Conservation (phyloP, 2,329 filamentous ascomycete genomes). For the Neophaeococcomyces aloes region DNA sequence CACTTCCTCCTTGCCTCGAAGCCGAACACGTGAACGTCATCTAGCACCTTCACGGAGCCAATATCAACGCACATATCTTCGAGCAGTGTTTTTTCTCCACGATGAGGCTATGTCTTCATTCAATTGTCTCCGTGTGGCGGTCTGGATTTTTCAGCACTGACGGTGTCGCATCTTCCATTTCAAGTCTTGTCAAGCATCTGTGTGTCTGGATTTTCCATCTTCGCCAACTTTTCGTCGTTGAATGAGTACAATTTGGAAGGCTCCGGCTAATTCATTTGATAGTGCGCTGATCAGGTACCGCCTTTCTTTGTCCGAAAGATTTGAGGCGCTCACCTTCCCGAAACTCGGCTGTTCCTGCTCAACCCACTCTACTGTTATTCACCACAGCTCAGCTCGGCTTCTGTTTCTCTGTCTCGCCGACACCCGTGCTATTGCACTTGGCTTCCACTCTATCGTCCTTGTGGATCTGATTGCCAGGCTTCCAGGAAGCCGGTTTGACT, state of each 20-base stretch:
- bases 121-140: constrained; percentile 4
- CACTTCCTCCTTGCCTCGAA: constrained; percentile 9
- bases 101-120: background rate
- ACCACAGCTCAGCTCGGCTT: background rate
- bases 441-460: background rate
- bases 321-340: constrained; percentile 24
- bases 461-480: background rate
- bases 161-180: background rate
- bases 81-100: background rate
- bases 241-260: constrained; percentile 7
- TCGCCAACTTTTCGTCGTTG: too few relatives aligned
- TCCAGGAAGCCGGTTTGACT: constrained; percentile 3
- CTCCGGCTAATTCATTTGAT: constrained; percentile 29
- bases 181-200: background rate
- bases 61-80: background rate
- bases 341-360: constrained; percentile 19
- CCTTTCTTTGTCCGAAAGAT: constrained; percentile 25
- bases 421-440: background rate
- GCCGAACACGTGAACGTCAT: background rate
- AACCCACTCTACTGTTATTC: background rate
- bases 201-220: too few relatives aligned
- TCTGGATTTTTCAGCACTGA: background rate
- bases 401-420: background rate
- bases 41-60: background rate
- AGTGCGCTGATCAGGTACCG: constrained; percentile 28